Base-by-base conservation (phyloP, 192 early-diverging fungal genomes). In the Coemansia sp. region DNA sequence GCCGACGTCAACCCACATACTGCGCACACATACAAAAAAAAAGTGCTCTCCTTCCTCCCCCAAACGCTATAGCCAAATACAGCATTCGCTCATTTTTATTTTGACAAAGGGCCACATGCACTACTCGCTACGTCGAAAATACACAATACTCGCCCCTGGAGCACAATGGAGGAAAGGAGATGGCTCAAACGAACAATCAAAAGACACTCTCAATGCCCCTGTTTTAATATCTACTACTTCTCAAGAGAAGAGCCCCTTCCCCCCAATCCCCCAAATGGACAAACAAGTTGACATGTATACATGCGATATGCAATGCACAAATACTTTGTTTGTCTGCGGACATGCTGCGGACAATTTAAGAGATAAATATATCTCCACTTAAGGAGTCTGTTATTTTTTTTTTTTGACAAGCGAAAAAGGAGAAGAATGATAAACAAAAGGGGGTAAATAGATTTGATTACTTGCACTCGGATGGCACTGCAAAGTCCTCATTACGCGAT, bases 401-500 rank as follows among this genome's bases (percentile, higher is more conserved):
- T 1, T 3, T n/a, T n/a, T n/a, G 33, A 34, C 33, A 34, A 34
- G 33, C 33, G 1, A 5, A 34, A 34, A 34, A 34, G 33, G 33
- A 34, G 5, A 34, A 34, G 24, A 3, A 22, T 0, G 29, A 46
- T 39, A 10, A 49, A 39, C 58, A 31, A 68, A 27, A 68, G 12
- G 34, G n/a, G 33, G 31, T 44, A 64, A 18, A 24, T 38, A 67
- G 50, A 43, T 7, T 29, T 27, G 44, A 20, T 66, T 62, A 78
- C 55, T 60, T 58, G 74, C 79, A 81, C 60, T 76, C 70, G 12
- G 66, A 61, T 11, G 90, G 90, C 29, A 88, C 49, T 18, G 47
- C 61, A 74, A 85, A 88, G 68, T 82, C 83, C 74, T 89, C 88
- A 5, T 74, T 84, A 36, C 87, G 84, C 62, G 79, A 57, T 57